These are phyloP conservation scores for Leccinum sublutescens DNA, from an alignment of 768 basidiomycete species.

Conservation along the genomic window DNA sequence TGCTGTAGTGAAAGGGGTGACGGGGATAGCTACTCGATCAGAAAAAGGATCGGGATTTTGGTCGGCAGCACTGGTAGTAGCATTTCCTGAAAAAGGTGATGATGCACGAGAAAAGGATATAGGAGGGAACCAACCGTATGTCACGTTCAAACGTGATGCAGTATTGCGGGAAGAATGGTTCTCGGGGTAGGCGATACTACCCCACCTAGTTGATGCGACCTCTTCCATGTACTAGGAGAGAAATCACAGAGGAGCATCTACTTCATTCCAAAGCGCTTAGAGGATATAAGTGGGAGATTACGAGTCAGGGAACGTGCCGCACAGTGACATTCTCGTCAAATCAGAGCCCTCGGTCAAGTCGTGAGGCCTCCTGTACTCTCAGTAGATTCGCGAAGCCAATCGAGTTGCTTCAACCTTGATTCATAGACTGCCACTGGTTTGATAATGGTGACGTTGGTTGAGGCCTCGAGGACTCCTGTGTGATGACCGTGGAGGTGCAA, in stretches of 20 bases:
- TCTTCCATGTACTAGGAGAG: slow-evolving; percentile 1
- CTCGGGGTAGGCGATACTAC: neutral
- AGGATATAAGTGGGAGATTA: neutral
- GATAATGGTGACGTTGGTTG: too few relatives aligned
- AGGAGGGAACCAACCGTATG: slow-evolving; percentile 8
- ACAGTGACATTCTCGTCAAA: neutral
- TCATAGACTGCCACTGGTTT: too few relatives aligned
- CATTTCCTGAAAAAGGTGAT: slow-evolving; percentile 9
- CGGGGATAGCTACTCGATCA: slow-evolving; percentile 7
- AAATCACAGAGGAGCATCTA: neutral
- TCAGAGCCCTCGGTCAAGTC: neutral
- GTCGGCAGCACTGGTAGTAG: neutral
- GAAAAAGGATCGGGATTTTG: slow-evolving; percentile 2
- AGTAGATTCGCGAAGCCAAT: too few relatives aligned
- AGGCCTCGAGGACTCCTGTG: too few relatives aligned
- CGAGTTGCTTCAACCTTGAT: too few relatives aligned
- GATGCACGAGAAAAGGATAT: neutral
- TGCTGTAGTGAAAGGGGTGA: neutral
- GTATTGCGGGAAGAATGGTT: neutral
- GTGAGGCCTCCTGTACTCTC: neutral
- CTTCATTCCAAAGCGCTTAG: neutral
- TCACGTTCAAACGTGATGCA: slow-evolving; percentile 8
- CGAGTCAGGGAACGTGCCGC: neutral
- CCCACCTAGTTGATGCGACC: neutral
- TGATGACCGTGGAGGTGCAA: too few relatives aligned